These are phyloP conservation scores for Shiraia sp. DNA, from an alignment of 2,329 filamentous ascomycete species.

Conservation along the genomic window DNA sequence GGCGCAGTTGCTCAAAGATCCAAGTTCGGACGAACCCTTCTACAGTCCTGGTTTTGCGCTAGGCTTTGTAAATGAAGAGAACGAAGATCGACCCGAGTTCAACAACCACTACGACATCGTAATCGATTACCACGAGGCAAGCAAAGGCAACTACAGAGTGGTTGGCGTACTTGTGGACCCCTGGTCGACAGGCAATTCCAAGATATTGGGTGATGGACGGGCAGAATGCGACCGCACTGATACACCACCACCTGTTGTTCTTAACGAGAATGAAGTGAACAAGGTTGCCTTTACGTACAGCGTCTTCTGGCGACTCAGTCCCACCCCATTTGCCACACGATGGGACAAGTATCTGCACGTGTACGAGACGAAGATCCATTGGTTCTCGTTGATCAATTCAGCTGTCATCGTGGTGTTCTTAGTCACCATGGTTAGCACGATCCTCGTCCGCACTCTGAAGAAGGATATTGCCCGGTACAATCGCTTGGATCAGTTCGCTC, in stretches of 20 bases:
- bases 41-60: slow-evolving; percentile 91
- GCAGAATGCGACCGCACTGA: slow-evolving; percentile 67
- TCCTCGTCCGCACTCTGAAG: slow-evolving; percentile 81
- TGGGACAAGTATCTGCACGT: slow-evolving; percentile 99
- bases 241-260: slow-evolving; percentile 57
- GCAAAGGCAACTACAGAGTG: slow-evolving; percentile 74
- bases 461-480: slow-evolving; percentile 98
- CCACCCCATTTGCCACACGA: slow-evolving; percentile 90
- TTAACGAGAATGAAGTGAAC: slow-evolving; percentile 67
- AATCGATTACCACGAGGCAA: slow-evolving; percentile 87
- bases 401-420: slow-evolving; percentile 93
- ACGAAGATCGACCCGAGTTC: slow-evolving; percentile 63
- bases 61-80: slow-evolving; percentile 59
- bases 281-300: slow-evolving; percentile 87
- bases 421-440: slow-evolving; percentile 88
- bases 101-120: slow-evolving; percentile 97
- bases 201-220: slow-evolving; percentile 56
- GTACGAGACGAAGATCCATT: slow-evolving; percentile 96
- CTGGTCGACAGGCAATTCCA: slow-evolving; percentile 66
- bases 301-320: slow-evolving; percentile 82
- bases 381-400: slow-evolving; percentile 97
- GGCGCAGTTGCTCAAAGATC: slow-evolving; percentile 79
- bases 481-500: slow-evolving; percentile 83
- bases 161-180: slow-evolving; percentile 92
- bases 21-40: slow-evolving; percentile 75